These are phyloP conservation scores for Ogataea nonfermentans DNA, from an alignment of 805 yeast species.

Conservation along the genomic window DNA sequence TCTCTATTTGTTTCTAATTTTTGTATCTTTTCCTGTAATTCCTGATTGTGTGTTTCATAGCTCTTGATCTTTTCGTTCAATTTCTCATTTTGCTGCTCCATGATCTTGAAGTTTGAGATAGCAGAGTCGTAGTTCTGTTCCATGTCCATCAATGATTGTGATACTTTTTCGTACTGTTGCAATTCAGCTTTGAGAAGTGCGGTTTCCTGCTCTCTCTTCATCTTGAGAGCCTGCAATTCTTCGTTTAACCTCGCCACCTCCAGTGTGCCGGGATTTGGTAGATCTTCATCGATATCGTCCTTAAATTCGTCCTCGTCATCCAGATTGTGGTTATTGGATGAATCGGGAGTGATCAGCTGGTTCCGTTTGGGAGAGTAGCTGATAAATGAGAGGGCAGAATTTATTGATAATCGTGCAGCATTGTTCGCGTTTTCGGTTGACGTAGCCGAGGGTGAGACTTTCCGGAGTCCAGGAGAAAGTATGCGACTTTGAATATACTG, in stretches of 20 bases:
- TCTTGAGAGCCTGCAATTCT: conserved; percentile 13
- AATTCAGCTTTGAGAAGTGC: conserved; percentile 5
- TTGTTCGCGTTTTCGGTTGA: conserved; percentile 7
- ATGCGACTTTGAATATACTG: conserved; percentile 14
- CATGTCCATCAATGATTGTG: conserved; percentile 6
- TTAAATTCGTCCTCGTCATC: conserved; percentile 9
- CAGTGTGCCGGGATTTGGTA: conserved; percentile 7
- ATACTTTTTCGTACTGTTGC: conserved; percentile 10
- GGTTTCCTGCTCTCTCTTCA: conserved; percentile 13
- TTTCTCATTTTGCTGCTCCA: conserved; percentile 8
- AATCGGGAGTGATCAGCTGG: conserved; percentile 19
- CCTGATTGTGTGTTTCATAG: conserved; percentile 1
- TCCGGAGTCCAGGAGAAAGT: conserved; percentile 27
- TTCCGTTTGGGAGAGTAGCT: conserved; percentile 18
- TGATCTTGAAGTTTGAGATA: conserved; percentile 7
- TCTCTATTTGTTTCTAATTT: background rate
- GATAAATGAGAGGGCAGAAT: conserved; percentile 25
- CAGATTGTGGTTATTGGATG: conserved; percentile 15
- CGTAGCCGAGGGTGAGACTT: conserved; percentile 10
- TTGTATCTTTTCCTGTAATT: conserved; percentile 1
- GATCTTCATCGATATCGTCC: conserved; percentile 13
- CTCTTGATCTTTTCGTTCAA: background rate
- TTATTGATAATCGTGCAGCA: conserved; percentile 26
- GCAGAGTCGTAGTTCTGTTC: conserved; percentile 14
- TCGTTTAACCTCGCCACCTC: conserved; percentile 11